A percentile compares a stretch with the other conserved stretches of the same genome.
phyloP scores from a whole-genome alignment of 352 stramenopile species.

The Aphanomyces cochlioides region DNA sequence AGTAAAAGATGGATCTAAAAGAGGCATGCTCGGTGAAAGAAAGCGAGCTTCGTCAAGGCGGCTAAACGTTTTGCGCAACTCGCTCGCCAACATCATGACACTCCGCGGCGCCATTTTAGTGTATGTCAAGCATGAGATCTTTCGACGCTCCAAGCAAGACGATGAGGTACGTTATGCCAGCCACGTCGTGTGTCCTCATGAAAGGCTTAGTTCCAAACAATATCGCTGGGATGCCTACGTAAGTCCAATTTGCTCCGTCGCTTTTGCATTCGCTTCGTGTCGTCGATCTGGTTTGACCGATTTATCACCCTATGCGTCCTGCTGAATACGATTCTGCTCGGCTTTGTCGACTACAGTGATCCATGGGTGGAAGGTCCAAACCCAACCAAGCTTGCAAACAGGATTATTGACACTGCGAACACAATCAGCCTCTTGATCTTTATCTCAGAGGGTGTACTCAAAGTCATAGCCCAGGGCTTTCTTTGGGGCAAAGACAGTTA shows the following conservation, averaged over 20 bases:
- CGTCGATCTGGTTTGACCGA: constrained; percentile 68
- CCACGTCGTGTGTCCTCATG: not conserved
- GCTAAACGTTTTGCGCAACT: not conserved
- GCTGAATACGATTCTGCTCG: constrained; percentile 83
- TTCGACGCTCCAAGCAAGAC: not conserved
- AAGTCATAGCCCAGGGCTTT: constrained; percentile 87
- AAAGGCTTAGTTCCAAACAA: constrained; percentile 12
- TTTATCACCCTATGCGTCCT: constrained; percentile 86
- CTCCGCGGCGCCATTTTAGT: constrained; percentile 1
- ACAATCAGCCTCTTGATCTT: constrained; percentile 67
- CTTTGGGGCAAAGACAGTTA: constrained; percentile 60
- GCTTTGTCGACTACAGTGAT: constrained; percentile 75
- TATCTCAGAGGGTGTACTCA: constrained; percentile 82
- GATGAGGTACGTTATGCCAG: not conserved
- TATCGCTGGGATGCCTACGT: constrained; percentile 36
- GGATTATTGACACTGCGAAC: constrained; percentile 54
- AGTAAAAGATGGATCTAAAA: too few species aligned
- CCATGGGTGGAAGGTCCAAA: constrained; percentile 32
- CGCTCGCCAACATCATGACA: constrained; percentile 12
- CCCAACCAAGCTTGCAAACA: constrained; percentile 19
- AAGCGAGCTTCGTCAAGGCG: too few species aligned
- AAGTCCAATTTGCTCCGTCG: constrained; percentile 48
- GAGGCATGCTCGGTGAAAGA: too few species aligned
- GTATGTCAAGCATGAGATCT: constrained; percentile 4
- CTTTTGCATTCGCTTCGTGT: constrained; percentile 48